Base-by-base conservation (phyloP, 192 early-diverging fungal species). In the Mycoemilia scoparia region DNA sequence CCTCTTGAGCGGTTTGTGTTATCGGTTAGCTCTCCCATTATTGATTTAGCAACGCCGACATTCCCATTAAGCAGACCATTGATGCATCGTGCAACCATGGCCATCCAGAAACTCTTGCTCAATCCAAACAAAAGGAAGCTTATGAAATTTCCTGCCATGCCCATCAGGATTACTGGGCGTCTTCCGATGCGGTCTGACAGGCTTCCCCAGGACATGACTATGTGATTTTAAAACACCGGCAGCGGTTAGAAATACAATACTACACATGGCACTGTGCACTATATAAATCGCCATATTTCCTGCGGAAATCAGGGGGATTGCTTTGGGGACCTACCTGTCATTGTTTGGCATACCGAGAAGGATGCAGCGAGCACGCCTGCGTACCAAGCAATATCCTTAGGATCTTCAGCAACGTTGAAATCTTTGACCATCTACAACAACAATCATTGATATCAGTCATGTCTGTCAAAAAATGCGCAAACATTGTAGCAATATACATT, bases 1-100 rank as follows among this genome's bases (percentile, higher is more conserved):
- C 77, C 79, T 10, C 70, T 60, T 6, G 74, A 55, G 36, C 76
- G 72, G 49, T 88, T 95, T 0, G 76, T 73, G 2, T 67, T 46
- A 43, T 88, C 85, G 14, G 84, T 75, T 22, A 95, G 73, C 60
- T 95, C 89, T 2, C 77, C 80, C 17, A 90, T 46, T 18, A 82
- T 68, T 12, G 76, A 78, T 45, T 87, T 85, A 20, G 77, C 70
- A 10, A 88, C 84, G 6, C 83, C 80, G 12, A 73, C 60, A 31
- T 77, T 83, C 3, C 71, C 84, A 43, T 78, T 81, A 12, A 82
- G 43, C 10, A 77, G 43, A 1, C 86, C 81, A 34, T 76, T 76
- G 36, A 77, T 37, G 1, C 61, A 59, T 21, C 82, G 64, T 11
- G 69, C 45, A 3, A 45, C 32, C 15, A 87, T 54, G 2, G 81